phyloP scores from a whole-genome alignment of 1,284 basidiomycete genomes.

The Tilletia setariae region DNA sequence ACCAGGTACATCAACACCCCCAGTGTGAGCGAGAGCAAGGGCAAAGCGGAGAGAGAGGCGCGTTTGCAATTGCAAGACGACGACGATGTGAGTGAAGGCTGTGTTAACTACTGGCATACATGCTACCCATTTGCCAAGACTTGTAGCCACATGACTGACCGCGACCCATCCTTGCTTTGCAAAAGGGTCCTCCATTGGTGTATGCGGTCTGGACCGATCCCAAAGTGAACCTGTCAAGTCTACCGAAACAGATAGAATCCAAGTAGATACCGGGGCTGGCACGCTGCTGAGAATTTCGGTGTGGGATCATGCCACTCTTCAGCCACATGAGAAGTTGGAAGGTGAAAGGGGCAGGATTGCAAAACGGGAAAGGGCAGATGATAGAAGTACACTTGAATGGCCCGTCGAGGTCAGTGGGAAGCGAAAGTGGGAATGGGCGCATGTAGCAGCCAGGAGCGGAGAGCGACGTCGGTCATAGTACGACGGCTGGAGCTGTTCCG shows the following conservation, averaged over 20 bases:
- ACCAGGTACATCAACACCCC: slow-evolving; percentile 34
- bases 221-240: not conserved
- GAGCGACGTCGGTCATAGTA: not conserved
- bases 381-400: too few species aligned
- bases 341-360: too few species aligned
- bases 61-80: not conserved
- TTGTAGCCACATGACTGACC: too few species aligned
- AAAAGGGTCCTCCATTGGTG: not conserved
- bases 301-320: not conserved
- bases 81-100: not conserved
- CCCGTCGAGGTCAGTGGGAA: too few species aligned
- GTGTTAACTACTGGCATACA: too few species aligned
- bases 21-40: slow-evolving; percentile 30
- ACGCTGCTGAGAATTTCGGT: not conserved
- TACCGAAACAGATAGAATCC: slow-evolving; percentile 5
- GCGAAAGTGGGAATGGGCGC: not conserved
- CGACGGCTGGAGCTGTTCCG: not conserved
- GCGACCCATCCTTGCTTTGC: too few species aligned
- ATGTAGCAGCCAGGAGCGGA: not conserved
- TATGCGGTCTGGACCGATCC: slow-evolving; percentile 13
- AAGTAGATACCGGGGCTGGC: not conserved
- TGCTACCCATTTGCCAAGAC: too few species aligned
- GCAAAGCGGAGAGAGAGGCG: not conserved
- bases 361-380: too few species aligned
- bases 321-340: not conserved